Conservation (phyloP, 352 stramenopile genomes). For the Phytophthora pistaciae region DNA sequence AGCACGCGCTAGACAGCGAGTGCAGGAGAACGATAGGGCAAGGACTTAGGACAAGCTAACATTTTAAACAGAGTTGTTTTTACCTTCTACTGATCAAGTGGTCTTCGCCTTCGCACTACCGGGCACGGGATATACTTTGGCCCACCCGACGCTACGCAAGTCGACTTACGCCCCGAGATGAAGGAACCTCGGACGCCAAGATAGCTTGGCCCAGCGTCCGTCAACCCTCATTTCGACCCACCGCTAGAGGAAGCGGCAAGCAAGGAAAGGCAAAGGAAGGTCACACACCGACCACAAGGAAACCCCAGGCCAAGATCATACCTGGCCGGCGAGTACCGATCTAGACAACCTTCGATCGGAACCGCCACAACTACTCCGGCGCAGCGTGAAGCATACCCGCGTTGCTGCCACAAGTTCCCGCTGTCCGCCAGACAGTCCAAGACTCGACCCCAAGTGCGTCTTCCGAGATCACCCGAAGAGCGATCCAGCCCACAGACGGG, state of each 20-base stretch:
- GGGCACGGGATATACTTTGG: conserved; percentile 1
- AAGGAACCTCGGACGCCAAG: neutral
- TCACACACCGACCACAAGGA: neutral
- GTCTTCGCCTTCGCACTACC: neutral
- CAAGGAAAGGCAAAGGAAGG: neutral
- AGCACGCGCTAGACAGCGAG: too few relatives aligned
- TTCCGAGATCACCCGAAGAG: too few relatives aligned
- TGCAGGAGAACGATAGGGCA: too few relatives aligned
- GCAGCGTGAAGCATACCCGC: neutral
- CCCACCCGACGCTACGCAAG: neutral
- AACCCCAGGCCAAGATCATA: neutral
- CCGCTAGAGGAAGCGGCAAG: conserved; percentile 1
- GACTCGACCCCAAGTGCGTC: too few relatives aligned
- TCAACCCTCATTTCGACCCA: neutral
- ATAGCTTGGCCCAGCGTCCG: neutral
- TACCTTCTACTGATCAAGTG: too few relatives aligned
- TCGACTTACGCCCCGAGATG: neutral
- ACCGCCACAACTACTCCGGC: neutral
- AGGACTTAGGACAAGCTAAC: too few relatives aligned
- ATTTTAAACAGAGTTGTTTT: too few relatives aligned
- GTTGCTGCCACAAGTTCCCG: neutral
- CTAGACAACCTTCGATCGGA: neutral
- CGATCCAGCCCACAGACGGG: too few relatives aligned
- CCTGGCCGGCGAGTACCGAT: neutral
- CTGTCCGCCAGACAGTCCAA: too few relatives aligned